Conservation (phyloP, 108 stramenopile genomes). For the Phaeodactylum tricornutum region DNA sequence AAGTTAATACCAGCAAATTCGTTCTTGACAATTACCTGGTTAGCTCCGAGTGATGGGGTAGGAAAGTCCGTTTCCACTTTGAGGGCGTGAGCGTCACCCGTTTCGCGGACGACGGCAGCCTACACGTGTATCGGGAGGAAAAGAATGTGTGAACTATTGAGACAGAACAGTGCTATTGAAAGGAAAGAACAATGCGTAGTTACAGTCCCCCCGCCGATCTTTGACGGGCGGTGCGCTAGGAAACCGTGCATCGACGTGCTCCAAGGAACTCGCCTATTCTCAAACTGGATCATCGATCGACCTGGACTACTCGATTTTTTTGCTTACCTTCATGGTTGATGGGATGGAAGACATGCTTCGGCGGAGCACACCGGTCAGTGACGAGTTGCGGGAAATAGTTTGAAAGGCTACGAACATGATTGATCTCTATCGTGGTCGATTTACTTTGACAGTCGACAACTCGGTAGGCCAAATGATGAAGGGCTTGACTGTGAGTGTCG, state of each 20-base stretch:
- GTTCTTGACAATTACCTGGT: conserved; percentile 63
- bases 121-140: conserved; percentile 13
- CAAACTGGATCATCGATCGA: conserved; percentile 1
- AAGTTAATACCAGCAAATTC: conserved; percentile 76
- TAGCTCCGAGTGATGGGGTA: conserved; percentile 25
- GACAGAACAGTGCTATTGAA: neutral
- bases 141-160: conserved; percentile 1
- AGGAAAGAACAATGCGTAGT: neutral
- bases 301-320: neutral
- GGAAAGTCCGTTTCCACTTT: conserved; percentile 40
- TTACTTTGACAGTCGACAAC: too few species aligned
- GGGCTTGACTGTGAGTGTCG: too few species aligned
- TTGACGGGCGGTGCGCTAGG: conserved; percentile 23
- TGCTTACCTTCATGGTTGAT: conserved; percentile 38
- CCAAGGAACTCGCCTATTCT: conserved; percentile 9
- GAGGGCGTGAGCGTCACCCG: conserved; percentile 53
- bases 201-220: neutral
- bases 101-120: conserved; percentile 60
- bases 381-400: neutral
- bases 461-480: too few species aligned
- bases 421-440: too few species aligned
- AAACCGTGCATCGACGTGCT: conserved; percentile 20
- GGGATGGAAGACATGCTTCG: conserved; percentile 47
- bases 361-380: conserved; percentile 1
- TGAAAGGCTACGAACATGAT: conserved; percentile 4